Percentiles rank a stretch among this genome's conserved stretches.
Conservation (phyloP, 2,329 filamentous ascomycete species). For the Nemania serpens region DNA sequence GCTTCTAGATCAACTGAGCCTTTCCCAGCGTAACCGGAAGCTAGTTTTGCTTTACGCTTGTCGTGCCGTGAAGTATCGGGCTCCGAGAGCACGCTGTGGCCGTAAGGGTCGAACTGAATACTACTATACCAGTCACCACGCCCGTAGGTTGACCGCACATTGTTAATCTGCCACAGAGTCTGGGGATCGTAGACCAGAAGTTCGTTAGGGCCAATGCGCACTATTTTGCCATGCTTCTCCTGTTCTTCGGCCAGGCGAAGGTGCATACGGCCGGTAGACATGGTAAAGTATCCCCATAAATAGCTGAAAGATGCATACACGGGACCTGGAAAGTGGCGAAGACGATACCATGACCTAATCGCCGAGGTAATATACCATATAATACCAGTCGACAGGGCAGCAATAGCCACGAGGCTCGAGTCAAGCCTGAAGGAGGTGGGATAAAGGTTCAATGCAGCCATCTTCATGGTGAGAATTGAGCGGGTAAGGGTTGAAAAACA, state of each 20-base stretch:
- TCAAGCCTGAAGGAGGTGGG: background rate
- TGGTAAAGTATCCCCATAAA: constrained; percentile 34
- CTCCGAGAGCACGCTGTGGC: constrained; percentile 35
- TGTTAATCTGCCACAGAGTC: constrained; percentile 36
- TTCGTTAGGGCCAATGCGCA: constrained; percentile 39
- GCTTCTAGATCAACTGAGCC: constrained; percentile 36
- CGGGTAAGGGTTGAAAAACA: background rate
- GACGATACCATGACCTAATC: constrained; percentile 32
- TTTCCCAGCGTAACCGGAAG: constrained; percentile 36
- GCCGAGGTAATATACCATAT: constrained; percentile 28
- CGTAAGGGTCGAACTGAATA: constrained; percentile 37
- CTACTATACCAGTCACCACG: constrained; percentile 37
- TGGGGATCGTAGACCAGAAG: constrained; percentile 37
- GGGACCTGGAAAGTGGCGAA: constrained; percentile 38
- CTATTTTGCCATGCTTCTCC: constrained; percentile 36
- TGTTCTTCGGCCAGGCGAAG: constrained; percentile 29
- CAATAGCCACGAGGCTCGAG: background rate
- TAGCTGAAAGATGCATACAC: constrained; percentile 35
- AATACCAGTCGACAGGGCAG: constrained; percentile 9
- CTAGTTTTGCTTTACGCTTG: constrained; percentile 37
- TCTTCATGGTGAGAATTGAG: background rate
- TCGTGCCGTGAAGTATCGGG: constrained; percentile 35
- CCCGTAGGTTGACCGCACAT: constrained; percentile 35
- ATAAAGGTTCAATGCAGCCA: constrained; percentile 4
- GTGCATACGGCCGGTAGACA: constrained; percentile 30